Base-by-base conservation (phyloP, 345 rosid genomes). In the Carallia brachiata region DNA sequence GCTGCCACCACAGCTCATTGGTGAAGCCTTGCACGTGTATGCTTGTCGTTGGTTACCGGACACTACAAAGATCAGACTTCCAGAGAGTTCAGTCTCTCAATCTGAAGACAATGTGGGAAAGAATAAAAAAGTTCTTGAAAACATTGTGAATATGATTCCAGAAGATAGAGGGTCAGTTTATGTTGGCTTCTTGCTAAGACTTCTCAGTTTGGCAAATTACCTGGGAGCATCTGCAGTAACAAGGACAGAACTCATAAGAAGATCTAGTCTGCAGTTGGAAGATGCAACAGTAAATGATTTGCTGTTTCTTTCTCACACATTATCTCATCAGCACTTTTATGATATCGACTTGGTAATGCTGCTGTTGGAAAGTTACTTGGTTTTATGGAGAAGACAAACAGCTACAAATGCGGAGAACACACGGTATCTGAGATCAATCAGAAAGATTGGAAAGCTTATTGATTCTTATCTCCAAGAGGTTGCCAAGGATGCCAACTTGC, bases 11-110 rank as follows among this genome's bases (percentile, higher is more conserved):
- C 96, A 90, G 88, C 97, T 96, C 66, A 85, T 92, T 36, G 98
- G 98, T 6, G 99, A 96, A 77, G 98, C 98, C 34, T 78, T 96
- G 78, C 97, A 96, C 57, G 99, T 96, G 23, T 92, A 96, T 56
- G 96, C 95, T 48, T 82, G 83, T 27, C 96, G 95, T 59, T 92
- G 98, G 99, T 75, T 96, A 67, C 99, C 98, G 2, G 90, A 86
- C 77, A 75, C 81, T 10, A 70, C 80, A 58, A 89, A 84, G 73
- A 62, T 71, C 18, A 80, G 70, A 70, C 61, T 74, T 59, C 70
- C 78, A 0, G 82, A 82, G 70, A 77, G 73, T 69, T 82, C 86
- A 0, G 82, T 78, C 50, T 80, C 83, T 70, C 85, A 78, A 73
- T 74, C 78, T 6, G 88, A 83, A 58, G 83, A 82, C 69, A 53